These are phyloP conservation scores for Diaporthe australafricana DNA, from an alignment of 2,329 filamentous ascomycete species.

Conservation along the genomic window DNA sequence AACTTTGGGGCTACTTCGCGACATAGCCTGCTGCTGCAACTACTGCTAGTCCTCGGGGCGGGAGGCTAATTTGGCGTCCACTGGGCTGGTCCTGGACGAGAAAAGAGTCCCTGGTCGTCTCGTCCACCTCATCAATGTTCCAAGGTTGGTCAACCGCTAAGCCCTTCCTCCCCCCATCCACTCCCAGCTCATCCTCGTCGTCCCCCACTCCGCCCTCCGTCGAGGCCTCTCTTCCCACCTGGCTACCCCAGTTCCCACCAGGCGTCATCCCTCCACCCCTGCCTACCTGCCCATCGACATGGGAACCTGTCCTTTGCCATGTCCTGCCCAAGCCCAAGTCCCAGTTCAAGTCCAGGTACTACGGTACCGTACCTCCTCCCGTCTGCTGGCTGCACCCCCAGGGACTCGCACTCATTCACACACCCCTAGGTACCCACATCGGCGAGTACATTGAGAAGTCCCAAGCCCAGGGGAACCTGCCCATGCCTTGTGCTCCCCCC, in stretches of 20 bases:
- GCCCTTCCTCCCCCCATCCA: constrained; percentile 19
- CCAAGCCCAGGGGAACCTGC: background rate
- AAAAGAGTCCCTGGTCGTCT: constrained; percentile 8
- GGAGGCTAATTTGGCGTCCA: constrained; percentile 31
- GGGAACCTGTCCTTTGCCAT: constrained; percentile 12
- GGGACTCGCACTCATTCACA: constrained; percentile 1
- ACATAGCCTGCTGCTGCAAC: background rate
- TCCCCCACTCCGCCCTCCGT: constrained; percentile 27
- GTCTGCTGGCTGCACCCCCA: constrained; percentile 6
- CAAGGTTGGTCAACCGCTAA: constrained; percentile 22
- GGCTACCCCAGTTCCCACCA: constrained; percentile 29
- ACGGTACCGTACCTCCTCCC: constrained; percentile 1
- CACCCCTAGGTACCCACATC: constrained; percentile 24
- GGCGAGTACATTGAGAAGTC: background rate
- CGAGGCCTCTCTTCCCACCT: constrained; percentile 12
- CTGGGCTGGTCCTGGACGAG: constrained; percentile 17
- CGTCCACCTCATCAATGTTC: constrained; percentile 25
- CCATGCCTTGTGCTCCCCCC: constrained; percentile 15
- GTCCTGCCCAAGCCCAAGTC: constrained; percentile 10
- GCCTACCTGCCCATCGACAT: constrained; percentile 15
- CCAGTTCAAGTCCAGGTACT: constrained; percentile 19
- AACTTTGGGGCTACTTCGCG: constrained; percentile 21
- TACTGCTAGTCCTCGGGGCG: constrained; percentile 2
- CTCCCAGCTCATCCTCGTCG: constrained; percentile 17
- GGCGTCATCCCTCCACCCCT: constrained; percentile 27